phyloP scores from a whole-genome alignment of 2,329 filamentous ascomycete species.

The Trichophyton mentagrophytes region DNA sequence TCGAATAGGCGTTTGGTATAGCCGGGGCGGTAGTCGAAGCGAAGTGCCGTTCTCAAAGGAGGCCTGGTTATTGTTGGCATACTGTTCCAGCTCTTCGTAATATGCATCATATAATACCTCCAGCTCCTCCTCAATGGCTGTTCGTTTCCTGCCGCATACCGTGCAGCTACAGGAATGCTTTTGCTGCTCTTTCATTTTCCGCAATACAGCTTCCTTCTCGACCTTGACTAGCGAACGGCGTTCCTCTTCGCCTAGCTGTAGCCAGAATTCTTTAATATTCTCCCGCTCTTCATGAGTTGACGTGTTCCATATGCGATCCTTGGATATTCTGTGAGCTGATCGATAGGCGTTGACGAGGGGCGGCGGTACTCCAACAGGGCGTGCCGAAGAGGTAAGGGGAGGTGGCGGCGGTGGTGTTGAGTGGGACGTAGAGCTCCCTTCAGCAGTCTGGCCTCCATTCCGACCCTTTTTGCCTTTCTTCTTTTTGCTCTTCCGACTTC shows the following conservation, averaged over 20 bases:
- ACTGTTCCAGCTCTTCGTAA: constrained; percentile 95
- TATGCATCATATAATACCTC: constrained; percentile 97
- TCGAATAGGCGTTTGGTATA: constrained; percentile 45
- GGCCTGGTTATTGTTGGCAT: constrained; percentile 70
- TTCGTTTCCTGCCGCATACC: constrained; percentile 90
- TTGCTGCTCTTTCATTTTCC: constrained; percentile 99
- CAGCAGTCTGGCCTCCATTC: constrained; percentile 25
- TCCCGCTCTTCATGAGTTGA: constrained; percentile 88
- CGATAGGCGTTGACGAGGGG: constrained; percentile 32
- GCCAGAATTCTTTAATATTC: constrained; percentile 96
- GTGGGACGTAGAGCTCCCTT: constrained; percentile 29
- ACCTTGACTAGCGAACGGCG: constrained; percentile 93
- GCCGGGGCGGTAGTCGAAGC: constrained; percentile 54
- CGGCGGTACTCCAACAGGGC: constrained; percentile 31
- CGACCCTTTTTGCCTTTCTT: constrained; percentile 30
- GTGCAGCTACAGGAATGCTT: constrained; percentile 98
- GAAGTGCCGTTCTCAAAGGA: constrained; percentile 44
- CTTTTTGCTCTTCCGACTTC: constrained; percentile 28
- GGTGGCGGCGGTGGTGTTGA: constrained; percentile 28
- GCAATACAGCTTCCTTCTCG: constrained; percentile 92
- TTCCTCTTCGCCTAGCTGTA: constrained; percentile 85
- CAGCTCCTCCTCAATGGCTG: constrained; percentile 93
- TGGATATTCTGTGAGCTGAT: constrained; percentile 39
- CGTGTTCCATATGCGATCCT: constrained; percentile 94
- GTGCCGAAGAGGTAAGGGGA: constrained; percentile 23